Evolutionary conservation across 352 stramenopile species (phyloP).

Genomic region (Phytophthora meadii): DNA sequence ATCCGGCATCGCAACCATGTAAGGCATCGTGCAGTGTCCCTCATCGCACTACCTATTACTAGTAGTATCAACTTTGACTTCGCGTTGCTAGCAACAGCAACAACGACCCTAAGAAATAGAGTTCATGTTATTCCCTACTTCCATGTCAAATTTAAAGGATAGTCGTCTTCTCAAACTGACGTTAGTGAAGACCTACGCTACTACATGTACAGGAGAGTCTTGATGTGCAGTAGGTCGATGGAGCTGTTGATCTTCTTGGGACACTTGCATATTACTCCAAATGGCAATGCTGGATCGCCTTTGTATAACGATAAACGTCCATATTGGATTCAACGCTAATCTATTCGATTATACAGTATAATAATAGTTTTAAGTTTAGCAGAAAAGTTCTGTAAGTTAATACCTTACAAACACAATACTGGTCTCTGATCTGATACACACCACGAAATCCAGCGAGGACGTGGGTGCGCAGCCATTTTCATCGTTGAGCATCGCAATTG

Average conservation of each 20-base stretch:
- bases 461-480: slow-evolving; percentile 20
- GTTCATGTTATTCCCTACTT: slow-evolving; percentile 22
- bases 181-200: slow-evolving; percentile 9
- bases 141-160: not conserved
- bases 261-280: slow-evolving; percentile 1
- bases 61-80: slow-evolving; percentile 23
- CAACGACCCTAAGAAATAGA: slow-evolving; percentile 12
- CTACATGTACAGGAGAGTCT: not conserved
- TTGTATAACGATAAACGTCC: not conserved
- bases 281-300: not conserved
- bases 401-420: too few relatives aligned
- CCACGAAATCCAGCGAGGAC: slow-evolving; percentile 11
- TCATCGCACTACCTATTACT: not conserved
- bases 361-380: too few relatives aligned
- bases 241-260: slow-evolving; percentile 18
- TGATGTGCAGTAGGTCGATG: too few relatives aligned
- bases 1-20: slow-evolving; percentile 74
- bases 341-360: not conserved
- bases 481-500: not conserved
- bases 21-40: slow-evolving; percentile 13
- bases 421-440: not conserved
- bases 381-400: too few relatives aligned
- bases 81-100: not conserved
- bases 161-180: slow-evolving; percentile 7
- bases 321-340: too few relatives aligned